These are phyloP conservation scores for Setomelanomma holmii DNA, from an alignment of 2,329 filamentous ascomycete genomes.

Conservation along the genomic window DNA sequence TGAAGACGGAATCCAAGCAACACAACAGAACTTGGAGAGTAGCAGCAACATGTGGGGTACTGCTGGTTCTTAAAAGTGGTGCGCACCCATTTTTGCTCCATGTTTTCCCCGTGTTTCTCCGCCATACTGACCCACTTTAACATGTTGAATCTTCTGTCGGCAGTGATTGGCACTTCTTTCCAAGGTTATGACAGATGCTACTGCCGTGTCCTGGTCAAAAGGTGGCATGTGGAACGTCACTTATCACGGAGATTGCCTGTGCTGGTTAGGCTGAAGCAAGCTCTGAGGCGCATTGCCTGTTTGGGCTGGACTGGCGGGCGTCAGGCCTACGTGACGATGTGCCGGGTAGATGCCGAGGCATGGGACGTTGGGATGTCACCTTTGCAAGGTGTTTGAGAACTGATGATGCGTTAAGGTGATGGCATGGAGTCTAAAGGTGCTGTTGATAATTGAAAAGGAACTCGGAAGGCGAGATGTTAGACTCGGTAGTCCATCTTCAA, in stretches of 20 bases:
- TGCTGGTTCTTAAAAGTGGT: too few relatives aligned
- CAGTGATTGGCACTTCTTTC: background rate
- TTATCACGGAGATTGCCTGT: background rate
- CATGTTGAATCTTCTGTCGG: too few relatives aligned
- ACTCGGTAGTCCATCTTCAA: too few relatives aligned
- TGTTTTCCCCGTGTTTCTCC: too few relatives aligned
- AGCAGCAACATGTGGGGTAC: too few relatives aligned
- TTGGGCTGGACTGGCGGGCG: background rate
- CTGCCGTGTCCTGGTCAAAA: background rate
- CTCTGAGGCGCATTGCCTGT: background rate
- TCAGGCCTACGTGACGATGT: background rate
- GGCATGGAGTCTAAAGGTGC: too few relatives aligned
- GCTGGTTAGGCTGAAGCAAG: background rate
- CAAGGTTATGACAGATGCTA: background rate
- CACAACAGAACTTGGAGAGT: background rate
- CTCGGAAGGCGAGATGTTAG: too few relatives aligned
- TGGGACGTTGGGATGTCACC: background rate
- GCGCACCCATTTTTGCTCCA: background rate
- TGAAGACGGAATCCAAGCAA: background rate
- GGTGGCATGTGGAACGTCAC: background rate
- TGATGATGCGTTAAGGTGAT: too few relatives aligned
- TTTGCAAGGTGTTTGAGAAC: too few relatives aligned
- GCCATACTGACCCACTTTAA: too few relatives aligned
- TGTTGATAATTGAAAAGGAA: too few relatives aligned
- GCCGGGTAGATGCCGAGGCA: background rate